These are phyloP conservation scores for Entomortierella lignicola DNA, from an alignment of 192 early-diverging fungal genomes.

Conservation along the genomic window DNA sequence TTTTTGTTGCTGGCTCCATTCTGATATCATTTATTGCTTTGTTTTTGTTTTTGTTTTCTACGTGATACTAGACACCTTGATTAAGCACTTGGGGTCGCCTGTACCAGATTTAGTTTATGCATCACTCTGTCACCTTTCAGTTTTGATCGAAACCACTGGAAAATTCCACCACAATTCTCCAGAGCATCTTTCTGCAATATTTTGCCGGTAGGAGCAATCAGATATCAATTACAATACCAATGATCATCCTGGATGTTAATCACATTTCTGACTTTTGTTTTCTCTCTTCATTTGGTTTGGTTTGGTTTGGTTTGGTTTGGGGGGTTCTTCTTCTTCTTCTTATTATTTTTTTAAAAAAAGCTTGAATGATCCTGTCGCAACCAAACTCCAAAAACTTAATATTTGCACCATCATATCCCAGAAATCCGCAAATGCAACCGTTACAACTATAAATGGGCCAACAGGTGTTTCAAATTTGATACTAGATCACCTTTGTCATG, in stretches of 20 bases:
- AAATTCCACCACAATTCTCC: conserved; percentile 2
- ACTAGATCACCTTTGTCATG: conserved; percentile 23
- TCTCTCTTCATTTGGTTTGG: no score
- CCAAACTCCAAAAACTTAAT: conserved; percentile 20
- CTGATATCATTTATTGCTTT: no score
- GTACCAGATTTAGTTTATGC: conserved; percentile 25
- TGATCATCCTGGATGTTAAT: background rate
- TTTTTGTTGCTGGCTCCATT: background rate
- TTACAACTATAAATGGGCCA: background rate
- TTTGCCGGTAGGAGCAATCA: conserved; percentile 12
- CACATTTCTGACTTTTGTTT: background rate
- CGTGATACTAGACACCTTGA: conserved; percentile 16
- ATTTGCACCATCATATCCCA: conserved; percentile 13
- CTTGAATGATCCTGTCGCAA: conserved; percentile 13
- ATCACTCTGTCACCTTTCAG: conserved; percentile 18
- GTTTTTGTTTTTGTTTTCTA: no score
- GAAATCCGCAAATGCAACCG: background rate
- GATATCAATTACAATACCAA: background rate
- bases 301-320: no score
- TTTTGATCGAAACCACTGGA: conserved; percentile 19
- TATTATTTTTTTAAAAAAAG: no score
- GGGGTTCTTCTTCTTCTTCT: no score
- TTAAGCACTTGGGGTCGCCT: conserved; percentile 31
- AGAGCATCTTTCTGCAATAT: conserved; percentile 6
- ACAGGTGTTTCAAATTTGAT: background rate